Conservation (phyloP, 805 yeast species). For the Priceomyces castillae region DNA sequence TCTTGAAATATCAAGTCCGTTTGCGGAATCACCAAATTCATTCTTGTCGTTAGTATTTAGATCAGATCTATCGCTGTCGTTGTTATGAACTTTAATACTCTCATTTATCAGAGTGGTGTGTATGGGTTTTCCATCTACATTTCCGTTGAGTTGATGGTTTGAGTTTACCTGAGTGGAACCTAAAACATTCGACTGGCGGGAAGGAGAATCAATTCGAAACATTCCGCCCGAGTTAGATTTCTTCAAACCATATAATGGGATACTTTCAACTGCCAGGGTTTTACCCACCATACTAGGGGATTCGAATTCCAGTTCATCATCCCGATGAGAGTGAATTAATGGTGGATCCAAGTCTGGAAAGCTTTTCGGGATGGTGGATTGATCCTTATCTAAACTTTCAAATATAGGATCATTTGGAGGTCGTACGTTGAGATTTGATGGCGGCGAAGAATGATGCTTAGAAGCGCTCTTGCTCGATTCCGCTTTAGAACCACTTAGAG, state of each 20-base stretch:
- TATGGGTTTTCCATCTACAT: not conserved
- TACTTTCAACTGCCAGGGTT: not conserved
- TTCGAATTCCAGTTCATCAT: not conserved
- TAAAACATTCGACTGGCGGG: not conserved
- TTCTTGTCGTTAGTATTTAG: not conserved
- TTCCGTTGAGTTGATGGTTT: not conserved
- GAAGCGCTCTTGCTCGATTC: not conserved
- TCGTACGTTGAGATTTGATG: slow-evolving; percentile 18
- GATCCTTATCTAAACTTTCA: not conserved
- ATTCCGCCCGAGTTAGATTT: not conserved
- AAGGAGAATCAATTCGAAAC: not conserved
- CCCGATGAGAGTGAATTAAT: not conserved
- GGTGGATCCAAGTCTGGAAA: no score
- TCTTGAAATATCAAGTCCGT: slow-evolving; percentile 11
- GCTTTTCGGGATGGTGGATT: not conserved
- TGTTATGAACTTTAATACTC: not conserved
- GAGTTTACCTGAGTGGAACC: not conserved
- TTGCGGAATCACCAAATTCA: not conserved
- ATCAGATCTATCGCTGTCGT: not conserved
- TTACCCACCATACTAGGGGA: not conserved
- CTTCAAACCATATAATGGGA: not conserved
- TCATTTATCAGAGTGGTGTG: not conserved
- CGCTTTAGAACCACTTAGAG: not conserved
- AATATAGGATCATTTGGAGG: slow-evolving; percentile 8
- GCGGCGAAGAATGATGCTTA: slow-evolving; percentile 16